phyloP scores from a whole-genome alignment of 257 asterid genomes.

The Solanum piurae region DNA sequence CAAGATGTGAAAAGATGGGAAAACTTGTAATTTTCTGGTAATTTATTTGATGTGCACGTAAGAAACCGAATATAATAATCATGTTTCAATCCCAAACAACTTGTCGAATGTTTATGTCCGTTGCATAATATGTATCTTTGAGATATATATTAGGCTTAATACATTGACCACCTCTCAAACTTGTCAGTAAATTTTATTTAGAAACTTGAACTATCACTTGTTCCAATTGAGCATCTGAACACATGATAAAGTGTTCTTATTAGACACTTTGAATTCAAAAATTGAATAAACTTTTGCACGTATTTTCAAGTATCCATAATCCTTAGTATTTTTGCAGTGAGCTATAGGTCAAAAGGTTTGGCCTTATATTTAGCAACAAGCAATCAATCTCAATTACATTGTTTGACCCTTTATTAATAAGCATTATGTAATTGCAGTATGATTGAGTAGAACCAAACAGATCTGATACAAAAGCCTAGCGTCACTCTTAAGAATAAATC shows the following conservation, averaged over 20 bases:
- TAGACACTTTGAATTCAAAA: neutral
- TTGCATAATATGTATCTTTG: neutral
- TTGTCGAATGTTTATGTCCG: neutral
- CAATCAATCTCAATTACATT: neutral
- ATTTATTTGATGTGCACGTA: neutral
- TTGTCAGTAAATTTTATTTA: neutral
- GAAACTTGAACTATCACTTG: neutral
- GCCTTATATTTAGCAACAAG: neutral
- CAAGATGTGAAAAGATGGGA: neutral
- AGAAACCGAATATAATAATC: neutral
- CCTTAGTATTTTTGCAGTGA: neutral
- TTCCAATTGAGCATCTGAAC: neutral
- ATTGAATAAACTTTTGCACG: neutral
- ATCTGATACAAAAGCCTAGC: conserved; percentile 8
- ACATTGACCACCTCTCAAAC: neutral
- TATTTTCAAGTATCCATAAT: neutral
- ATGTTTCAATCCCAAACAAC: neutral
- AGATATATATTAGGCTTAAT: neutral
- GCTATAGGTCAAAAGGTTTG: neutral
- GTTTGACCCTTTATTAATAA: neutral
- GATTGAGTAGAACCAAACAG: neutral
- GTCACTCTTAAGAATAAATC: neutral
- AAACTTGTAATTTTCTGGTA: neutral
- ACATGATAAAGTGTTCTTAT: neutral
- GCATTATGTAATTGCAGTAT: neutral